Conservation (phyloP, 768 basidiomycete species). For the Panus rudis region DNA sequence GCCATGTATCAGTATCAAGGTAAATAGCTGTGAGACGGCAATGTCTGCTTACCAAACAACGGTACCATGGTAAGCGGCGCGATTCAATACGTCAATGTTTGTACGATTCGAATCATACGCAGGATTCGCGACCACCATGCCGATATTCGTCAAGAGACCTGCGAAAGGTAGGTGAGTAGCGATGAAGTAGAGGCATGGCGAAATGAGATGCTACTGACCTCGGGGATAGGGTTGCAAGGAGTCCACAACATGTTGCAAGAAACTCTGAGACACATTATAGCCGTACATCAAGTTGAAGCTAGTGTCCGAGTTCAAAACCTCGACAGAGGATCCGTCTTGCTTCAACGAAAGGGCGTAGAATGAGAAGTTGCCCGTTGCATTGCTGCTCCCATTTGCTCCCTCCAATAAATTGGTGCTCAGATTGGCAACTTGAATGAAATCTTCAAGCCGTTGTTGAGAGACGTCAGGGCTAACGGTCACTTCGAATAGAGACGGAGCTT, state of each 20-base stretch:
- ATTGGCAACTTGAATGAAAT: constrained; percentile 30
- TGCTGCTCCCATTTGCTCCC: background rate
- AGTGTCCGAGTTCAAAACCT: constrained; percentile 38
- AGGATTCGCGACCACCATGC: constrained; percentile 43
- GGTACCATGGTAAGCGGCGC: constrained; percentile 31
- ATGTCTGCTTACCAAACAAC: constrained; percentile 31
- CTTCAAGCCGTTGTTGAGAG: constrained; percentile 27
- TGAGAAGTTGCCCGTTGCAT: constrained; percentile 24
- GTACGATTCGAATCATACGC: constrained; percentile 36
- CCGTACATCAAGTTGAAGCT: constrained; percentile 35
- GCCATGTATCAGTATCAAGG: background rate
- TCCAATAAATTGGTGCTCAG: constrained; percentile 25
- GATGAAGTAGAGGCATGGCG: too few relatives aligned
- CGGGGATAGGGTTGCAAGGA: constrained; percentile 37
- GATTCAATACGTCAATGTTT: constrained; percentile 29
- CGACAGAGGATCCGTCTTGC: constrained; percentile 31
- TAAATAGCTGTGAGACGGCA: too few relatives aligned
- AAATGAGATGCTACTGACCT: constrained; percentile 22
- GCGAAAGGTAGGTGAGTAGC: background rate
- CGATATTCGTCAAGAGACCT: constrained; percentile 39
- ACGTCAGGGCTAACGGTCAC: constrained; percentile 23
- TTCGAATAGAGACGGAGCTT: constrained; percentile 32
- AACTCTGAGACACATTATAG: constrained; percentile 28
- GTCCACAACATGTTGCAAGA: constrained; percentile 31
- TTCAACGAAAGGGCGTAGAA: constrained; percentile 36